phyloP scores from a whole-genome alignment of 139 green algal species.

The Chlamydomonas sp. region DNA sequence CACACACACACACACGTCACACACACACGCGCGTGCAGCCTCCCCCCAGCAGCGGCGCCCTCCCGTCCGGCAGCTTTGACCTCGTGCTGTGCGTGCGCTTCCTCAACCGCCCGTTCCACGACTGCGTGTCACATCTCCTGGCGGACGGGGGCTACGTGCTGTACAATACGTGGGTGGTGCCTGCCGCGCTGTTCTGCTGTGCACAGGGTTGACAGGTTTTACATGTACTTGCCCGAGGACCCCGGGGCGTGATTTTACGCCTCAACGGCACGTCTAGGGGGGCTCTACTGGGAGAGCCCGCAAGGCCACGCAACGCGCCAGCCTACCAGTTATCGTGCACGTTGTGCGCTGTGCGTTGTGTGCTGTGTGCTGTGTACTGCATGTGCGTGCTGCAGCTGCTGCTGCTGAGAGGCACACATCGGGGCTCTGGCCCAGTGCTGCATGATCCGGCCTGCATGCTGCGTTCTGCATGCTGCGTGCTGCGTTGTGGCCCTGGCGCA shows the following conservation, averaged over 20 bases:
- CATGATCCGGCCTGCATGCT: background rate
- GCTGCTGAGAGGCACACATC: background rate
- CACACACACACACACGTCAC: no score
- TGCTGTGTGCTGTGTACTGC: no score
- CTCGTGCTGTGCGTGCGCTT: slow-evolving; percentile 34
- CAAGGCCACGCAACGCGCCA: background rate
- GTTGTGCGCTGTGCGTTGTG: no score
- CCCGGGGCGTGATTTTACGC: background rate
- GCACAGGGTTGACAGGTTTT: background rate
- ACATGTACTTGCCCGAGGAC: background rate
- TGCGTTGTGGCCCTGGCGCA: no score
- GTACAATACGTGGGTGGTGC: slow-evolving; percentile 21
- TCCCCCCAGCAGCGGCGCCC: no score
- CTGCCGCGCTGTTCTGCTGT: background rate
- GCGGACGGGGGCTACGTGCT: slow-evolving; percentile 27
- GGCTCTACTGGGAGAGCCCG: background rate
- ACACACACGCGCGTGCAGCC: no score
- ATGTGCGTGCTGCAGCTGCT: no score
- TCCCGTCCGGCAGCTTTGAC: slow-evolving; percentile 26
- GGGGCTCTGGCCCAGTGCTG: background rate
- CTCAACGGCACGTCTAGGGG: background rate
- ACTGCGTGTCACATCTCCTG: slow-evolving; percentile 12
- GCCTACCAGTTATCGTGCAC: background rate
- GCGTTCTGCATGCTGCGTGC: background rate
- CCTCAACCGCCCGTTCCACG: slow-evolving; percentile 26